A percentile compares a stretch with the other conserved stretches of the same genome.
phyloP scores from a whole-genome alignment of 2,329 filamentous ascomycete species.

The Paecilomyces niveus region DNA sequence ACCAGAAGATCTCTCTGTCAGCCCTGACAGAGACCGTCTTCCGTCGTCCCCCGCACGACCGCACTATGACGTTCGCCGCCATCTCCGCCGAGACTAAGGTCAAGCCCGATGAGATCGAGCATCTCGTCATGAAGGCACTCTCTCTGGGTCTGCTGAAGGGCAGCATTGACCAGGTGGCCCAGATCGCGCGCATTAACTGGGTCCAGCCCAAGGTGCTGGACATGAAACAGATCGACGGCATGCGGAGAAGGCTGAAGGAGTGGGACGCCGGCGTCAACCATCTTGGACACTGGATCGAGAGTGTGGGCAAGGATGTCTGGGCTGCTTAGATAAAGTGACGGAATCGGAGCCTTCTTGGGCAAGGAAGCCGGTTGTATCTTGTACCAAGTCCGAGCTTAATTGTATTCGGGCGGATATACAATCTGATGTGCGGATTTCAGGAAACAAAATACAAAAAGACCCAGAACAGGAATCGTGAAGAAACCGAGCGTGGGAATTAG shows the following conservation, averaged over 20 bases:
- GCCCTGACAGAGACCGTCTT: conserved; percentile 95
- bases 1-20: conserved; percentile 96
- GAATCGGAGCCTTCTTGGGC: conserved; percentile 4
- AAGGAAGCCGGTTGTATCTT: not conserved
- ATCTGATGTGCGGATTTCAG: not conserved
- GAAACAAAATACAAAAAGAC: not conserved
- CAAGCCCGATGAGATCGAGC: conserved; percentile 84
- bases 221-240: conserved; percentile 87
- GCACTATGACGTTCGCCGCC: conserved; percentile 82
- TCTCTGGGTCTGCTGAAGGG: conserved; percentile 84
- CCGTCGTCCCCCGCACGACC: conserved; percentile 88
- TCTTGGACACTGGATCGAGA: conserved; percentile 94
- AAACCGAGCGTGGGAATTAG: not conserved
- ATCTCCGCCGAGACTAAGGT: conserved; percentile 93
- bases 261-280: conserved; percentile 97
- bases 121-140: conserved; percentile 98
- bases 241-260: conserved; percentile 79
- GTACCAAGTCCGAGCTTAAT: conserved; percentile 11
- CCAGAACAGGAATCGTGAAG: not conserved
- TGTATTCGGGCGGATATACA: conserved; percentile 5
- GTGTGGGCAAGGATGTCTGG: conserved; percentile 91
- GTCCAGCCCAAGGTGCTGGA: conserved; percentile 98
- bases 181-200: conserved; percentile 94
- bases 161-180: conserved; percentile 92
- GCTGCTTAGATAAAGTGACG: conserved; percentile 53